phyloP scores from a whole-genome alignment of 202 grass and related monocot genomes.

The Panicum virgatum region DNA sequence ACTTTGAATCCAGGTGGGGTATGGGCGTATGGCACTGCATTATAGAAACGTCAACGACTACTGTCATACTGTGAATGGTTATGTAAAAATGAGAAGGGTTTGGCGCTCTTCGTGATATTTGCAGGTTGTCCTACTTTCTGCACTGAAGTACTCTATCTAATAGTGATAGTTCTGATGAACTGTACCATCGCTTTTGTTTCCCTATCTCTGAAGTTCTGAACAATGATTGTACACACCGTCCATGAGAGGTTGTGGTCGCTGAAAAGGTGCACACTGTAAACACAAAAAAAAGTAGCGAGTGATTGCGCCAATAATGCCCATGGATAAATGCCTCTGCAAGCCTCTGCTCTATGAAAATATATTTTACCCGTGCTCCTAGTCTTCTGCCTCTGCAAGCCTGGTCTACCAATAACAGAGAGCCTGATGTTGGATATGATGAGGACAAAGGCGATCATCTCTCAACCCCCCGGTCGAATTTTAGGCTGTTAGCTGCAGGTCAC shows the following conservation, averaged over 20 bases:
- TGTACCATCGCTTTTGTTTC: background rate
- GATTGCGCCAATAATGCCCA: background rate
- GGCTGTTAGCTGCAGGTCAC: background rate
- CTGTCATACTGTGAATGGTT: background rate
- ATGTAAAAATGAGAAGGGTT: background rate
- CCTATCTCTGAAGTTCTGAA: background rate
- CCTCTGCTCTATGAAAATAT: background rate
- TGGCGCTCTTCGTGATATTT: background rate
- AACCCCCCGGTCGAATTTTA: background rate
- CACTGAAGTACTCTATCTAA: constrained; percentile 11
- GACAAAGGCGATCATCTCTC: background rate
- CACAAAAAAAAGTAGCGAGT: background rate
- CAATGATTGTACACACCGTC: constrained; percentile 2
- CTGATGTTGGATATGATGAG: background rate
- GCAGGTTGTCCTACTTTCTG: background rate
- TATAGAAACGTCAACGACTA: background rate
- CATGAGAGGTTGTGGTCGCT: background rate
- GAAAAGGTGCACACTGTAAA: background rate
- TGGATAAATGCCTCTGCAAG: background rate
- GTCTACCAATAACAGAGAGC: background rate
- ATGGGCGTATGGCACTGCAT: background rate
- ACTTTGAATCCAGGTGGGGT: too few relatives aligned
- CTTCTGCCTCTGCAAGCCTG: background rate
- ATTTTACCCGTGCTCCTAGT: background rate
- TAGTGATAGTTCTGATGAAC: constrained; percentile 8